Evolutionary conservation across 1,284 basidiomycete species (phyloP).

Genomic region (Ceratobasidium sp.): DNA sequence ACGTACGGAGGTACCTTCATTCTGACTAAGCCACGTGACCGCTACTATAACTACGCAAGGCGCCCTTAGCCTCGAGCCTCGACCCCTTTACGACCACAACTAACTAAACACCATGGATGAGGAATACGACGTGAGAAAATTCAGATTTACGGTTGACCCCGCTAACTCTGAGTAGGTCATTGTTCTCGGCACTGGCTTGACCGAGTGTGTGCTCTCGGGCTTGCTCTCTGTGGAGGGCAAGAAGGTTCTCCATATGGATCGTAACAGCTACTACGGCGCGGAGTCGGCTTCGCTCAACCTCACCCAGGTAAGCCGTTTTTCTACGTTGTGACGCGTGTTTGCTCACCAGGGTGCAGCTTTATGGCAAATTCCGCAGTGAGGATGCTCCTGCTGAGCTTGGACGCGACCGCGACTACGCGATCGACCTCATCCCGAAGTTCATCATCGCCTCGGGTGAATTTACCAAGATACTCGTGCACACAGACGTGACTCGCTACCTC

Average conservation of each 20-base stretch:
- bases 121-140: constrained; percentile 78
- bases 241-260: constrained; percentile 99
- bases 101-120: constrained; percentile 73
- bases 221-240: constrained; percentile 98
- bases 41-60: constrained; percentile 39
- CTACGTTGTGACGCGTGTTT: constrained; percentile 45
- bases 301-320: constrained; percentile 77
- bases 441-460: constrained; percentile 99
- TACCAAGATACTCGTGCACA: constrained; percentile 98
- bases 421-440: constrained; percentile 96
- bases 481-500: constrained; percentile 98
- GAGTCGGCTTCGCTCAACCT: constrained; percentile 98
- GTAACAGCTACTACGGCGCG: constrained; percentile 99
- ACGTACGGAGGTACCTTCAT: too few relatives aligned
- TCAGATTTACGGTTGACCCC: constrained; percentile 43
- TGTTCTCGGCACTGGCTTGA: constrained; percentile 95
- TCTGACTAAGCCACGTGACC: constrained; percentile 33
- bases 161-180: constrained; percentile 70
- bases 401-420: constrained; percentile 94
- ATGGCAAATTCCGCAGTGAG: constrained; percentile 92
- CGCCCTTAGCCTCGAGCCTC: constrained; percentile 26
- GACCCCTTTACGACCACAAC: constrained; percentile 32
- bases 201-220: constrained; percentile 97
- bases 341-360: constrained; percentile 69
- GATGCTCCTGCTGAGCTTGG: constrained; percentile 81